Conservation (phyloP, 1,284 basidiomycete species). For the Trametes pubescens region DNA sequence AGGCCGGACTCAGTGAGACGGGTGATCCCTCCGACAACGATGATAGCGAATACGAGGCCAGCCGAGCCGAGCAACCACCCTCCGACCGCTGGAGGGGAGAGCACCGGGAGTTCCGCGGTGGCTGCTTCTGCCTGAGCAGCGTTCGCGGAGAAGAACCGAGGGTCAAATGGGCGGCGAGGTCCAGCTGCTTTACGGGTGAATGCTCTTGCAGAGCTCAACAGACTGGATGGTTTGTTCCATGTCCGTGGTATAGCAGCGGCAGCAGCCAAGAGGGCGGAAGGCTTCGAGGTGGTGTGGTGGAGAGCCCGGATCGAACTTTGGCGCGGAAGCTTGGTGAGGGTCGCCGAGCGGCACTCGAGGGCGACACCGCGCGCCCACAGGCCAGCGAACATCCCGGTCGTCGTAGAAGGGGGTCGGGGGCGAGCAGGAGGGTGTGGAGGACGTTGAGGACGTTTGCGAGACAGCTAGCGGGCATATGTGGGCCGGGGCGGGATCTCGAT, state of each 20-base stretch:
- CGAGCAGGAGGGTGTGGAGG: conserved; percentile 6
- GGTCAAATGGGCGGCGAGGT: conserved; percentile 38
- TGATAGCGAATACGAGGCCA: conserved; percentile 88
- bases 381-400: conserved; percentile 28
- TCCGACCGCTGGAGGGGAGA: conserved; percentile 80
- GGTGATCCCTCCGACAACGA: conserved; percentile 96
- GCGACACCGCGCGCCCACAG: conserved; percentile 33
- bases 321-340: conserved; percentile 24
- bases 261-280: conserved; percentile 6
- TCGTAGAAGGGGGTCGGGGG: conserved; percentile 2
- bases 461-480: conserved; percentile 1
- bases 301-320: conserved; percentile 32
- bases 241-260: conserved; percentile 10
- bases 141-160: conserved; percentile 55
- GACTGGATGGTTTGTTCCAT: conserved; percentile 5
- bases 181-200: conserved; percentile 28
- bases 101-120: conserved; percentile 54
- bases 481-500: conserved; percentile 21
- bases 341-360: conserved; percentile 33
- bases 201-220: conserved; percentile 25
- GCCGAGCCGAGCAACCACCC: conserved; percentile 88
- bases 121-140: conserved; percentile 38
- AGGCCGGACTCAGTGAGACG: conserved; percentile 97
- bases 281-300: conserved; percentile 27
- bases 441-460: conserved; percentile 2